Evolutionary conservation across 805 yeast species (phyloP).

Genomic region (Schwanniomyces pseudopolymorphus): DNA sequence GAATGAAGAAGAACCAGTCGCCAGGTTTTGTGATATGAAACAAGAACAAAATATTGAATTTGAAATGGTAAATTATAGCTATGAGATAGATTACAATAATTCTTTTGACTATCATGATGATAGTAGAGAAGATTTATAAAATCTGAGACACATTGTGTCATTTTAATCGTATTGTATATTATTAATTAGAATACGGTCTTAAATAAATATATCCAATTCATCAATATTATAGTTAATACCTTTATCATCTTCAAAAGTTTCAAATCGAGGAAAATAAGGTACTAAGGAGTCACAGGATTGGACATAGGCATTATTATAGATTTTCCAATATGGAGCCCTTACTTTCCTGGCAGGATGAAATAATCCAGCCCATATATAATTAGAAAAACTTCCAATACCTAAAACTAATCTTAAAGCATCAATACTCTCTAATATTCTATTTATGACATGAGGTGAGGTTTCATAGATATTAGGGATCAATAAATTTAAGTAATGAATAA

Average conservation of each 20-base stretch:
- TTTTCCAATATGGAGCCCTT: slow-evolving; percentile 79
- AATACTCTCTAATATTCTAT: slow-evolving; percentile 75
- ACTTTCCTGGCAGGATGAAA: slow-evolving; percentile 94
- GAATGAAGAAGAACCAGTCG: slow-evolving; percentile 23
- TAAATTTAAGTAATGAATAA: slow-evolving; percentile 77
- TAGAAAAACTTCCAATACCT: slow-evolving; percentile 73
- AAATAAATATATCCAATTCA: slow-evolving; percentile 50
- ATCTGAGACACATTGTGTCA: neutral
- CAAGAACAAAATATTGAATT: neutral
- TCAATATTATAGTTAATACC: slow-evolving; percentile 31
- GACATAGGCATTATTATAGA: slow-evolving; percentile 75
- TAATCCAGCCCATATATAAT: slow-evolving; percentile 83
- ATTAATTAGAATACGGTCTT: neutral
- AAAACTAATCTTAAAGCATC: slow-evolving; percentile 68
- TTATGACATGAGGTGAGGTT: slow-evolving; percentile 93
- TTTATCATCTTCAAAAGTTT: slow-evolving; percentile 20
- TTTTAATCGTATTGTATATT: no score
- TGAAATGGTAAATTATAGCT: neutral
- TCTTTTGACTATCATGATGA: slow-evolving; percentile 7
- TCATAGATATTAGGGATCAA: slow-evolving; percentile 88
- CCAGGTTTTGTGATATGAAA: slow-evolving; percentile 21
- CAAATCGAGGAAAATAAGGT: slow-evolving; percentile 75
- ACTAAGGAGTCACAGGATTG: slow-evolving; percentile 74
- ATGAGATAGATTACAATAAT: slow-evolving; percentile 2
- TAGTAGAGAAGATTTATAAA: slow-evolving; percentile 1